These are phyloP conservation scores for Boletus mariae DNA, from an alignment of 1,284 basidiomycete genomes.

Conservation along the genomic window DNA sequence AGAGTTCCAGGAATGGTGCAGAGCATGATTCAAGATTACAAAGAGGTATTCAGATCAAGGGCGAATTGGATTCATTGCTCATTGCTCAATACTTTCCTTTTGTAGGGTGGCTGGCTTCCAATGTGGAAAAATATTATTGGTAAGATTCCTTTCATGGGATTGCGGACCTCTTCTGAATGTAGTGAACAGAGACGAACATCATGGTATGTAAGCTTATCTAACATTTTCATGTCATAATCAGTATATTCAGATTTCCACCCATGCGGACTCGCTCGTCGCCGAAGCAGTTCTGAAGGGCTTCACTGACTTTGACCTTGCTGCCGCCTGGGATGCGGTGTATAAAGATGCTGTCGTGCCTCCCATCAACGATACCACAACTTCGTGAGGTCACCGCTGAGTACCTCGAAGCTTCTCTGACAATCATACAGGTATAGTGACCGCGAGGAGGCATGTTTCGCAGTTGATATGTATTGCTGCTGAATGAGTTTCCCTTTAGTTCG, in stretches of 20 bases:
- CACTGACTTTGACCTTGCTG: conserved; percentile 56
- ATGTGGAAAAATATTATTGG: conserved; percentile 90
- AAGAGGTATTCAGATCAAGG: conserved; percentile 43
- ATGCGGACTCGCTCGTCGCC: conserved; percentile 78
- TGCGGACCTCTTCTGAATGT: background rate
- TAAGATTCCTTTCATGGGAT: conserved; percentile 25
- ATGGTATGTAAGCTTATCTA: conserved; percentile 42
- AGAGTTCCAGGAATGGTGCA: conserved; percentile 71
- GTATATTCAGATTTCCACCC: conserved; percentile 59
- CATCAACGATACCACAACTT: conserved; percentile 52
- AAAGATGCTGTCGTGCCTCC: conserved; percentile 76
- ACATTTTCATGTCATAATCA: background rate
- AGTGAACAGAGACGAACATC: conserved; percentile 59
- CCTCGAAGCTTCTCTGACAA: conserved; percentile 9
- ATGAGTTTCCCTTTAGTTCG: conserved; percentile 43
- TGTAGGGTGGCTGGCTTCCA: conserved; percentile 76
- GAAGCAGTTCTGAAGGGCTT: conserved; percentile 72
- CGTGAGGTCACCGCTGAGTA: conserved; percentile 34
- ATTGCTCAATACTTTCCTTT: background rate
- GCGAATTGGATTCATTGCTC: background rate
- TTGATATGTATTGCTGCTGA: background rate
- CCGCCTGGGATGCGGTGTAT: conserved; percentile 72
- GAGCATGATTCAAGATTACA: conserved; percentile 79
- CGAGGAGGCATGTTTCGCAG: conserved; percentile 50
- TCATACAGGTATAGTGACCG: conserved; percentile 64